Evolutionary conservation across 2,329 filamentous ascomycete genomes (phyloP), one percentile per base, ranked within the genome.

Genomic region (Alternaria angustiovoidea): DNA sequence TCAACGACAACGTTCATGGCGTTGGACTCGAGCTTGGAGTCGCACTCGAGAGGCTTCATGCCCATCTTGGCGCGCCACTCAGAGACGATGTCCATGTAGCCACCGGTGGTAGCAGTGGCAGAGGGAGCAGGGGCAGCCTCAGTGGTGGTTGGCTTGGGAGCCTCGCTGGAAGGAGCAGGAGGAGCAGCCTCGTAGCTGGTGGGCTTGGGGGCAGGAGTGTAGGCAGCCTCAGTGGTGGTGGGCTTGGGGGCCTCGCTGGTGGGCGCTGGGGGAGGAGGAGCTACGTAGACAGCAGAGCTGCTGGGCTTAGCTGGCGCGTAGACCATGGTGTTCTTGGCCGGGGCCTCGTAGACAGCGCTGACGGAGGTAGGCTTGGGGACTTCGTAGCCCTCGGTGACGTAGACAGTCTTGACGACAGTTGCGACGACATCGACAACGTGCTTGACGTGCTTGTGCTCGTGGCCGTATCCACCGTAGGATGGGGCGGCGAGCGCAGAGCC

Each of bases 31-130:
- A 76, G 74, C 53, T 63, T 63, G 7, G 59, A 7, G 49, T 70
- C 65, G 24, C 56, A 34, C 42, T 51, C 46, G 44, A 76, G 70
- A 1, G 46, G 3, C 44, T 49, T 54, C 48, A 74, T 62, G 57
- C 71, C 71, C 54, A 76, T 20, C 69, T 75, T 75, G 2, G 32
- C 20, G 51, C 75, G 74, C 68, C 70, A 76, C 34, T 65, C 60
- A 41, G 68, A 64, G 54, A 75, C 70, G 24, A 68, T 55, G 54
- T 42, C 70, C 64, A 71, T 68, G 67, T 76, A 77, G 51, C 67
- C 70, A 41, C 51, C 52, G 32, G 59, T 32, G 39, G 61, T 36
- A 20, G 69, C 53, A 48, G 63, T 32, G 49, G 63, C 39, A 6
- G 38, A 41, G 16, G 63, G 60, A n/a, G 44, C 22, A 7, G 66